Evolutionary conservation across 768 basidiomycete genomes (phyloP), one percentile per base, ranked within the genome.

Genomic region (Lentinus tigrinus): DNA sequence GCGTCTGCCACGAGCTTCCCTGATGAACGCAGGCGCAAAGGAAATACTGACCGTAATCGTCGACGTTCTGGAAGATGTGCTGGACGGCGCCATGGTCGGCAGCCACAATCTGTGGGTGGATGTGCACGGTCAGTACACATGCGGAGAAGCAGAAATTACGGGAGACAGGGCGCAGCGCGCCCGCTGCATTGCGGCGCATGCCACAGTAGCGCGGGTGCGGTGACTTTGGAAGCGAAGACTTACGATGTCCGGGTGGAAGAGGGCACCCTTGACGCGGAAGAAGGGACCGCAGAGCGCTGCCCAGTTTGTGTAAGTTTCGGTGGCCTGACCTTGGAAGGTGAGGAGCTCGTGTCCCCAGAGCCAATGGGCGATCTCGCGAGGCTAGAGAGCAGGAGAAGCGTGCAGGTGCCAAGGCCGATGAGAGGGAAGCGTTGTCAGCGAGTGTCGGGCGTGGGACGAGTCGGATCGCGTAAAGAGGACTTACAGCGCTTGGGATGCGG

Each of bases 341-440:
- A 64, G 57, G 34, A 71, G 66, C 59, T 77, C 75, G 58, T 77
- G 75, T 6, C 75, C 75, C 73, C 72, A 75, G 52, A 62, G 73
- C 63, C 60, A 65, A 42, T 57, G 61, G 10, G 64, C 60, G 49
- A 58, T 9, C 10, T 47, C 46, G 47, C 48, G 56, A n/a, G 60
- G 58, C 63, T 65, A 56, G 28, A 21, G 39, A 19, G 38, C 31
- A 28, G 36, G 34, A 34, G 11, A 46, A 23, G 36, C 10, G 19
- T 19, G 53, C 16, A 51, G 47, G 31, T 31, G 31, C 31, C 47
- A 43, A 46, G 26, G 36, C 13, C 23, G 10, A 21, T 38, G 36
- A 28, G 31, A 31, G n/a, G 8, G 38, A n/a, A 39, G 50, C 36
- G 37, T 27, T 23, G 11, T 26, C 27, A 26, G 34, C 24, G 24